Percentiles rank a stretch among this genome's conserved stretches.
These are phyloP conservation scores for Alternaria incomplexa DNA, from an alignment of 2,329 filamentous ascomycete species.

Conservation along the genomic window DNA sequence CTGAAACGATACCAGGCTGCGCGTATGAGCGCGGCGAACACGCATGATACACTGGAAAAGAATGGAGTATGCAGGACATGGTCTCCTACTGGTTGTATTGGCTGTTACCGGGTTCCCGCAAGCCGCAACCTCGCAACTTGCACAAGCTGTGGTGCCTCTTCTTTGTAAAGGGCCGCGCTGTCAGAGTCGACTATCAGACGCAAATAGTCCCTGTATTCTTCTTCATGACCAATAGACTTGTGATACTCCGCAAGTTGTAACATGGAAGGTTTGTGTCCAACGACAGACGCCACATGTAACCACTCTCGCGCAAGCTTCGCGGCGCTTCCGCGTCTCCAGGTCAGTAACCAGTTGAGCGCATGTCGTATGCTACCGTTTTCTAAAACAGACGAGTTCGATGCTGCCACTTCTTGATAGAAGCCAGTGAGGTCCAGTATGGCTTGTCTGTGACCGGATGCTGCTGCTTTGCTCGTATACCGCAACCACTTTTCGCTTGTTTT, in stretches of 20 bases:
- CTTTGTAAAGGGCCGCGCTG: slow-evolving; percentile 14
- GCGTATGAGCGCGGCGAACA: not conserved
- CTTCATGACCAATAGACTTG: slow-evolving; percentile 19
- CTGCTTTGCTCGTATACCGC: slow-evolving; percentile 54
- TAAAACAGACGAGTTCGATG: slow-evolving; percentile 11
- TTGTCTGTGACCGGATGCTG: slow-evolving; percentile 47
- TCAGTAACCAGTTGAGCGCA: slow-evolving; percentile 32
- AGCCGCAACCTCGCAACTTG: slow-evolving; percentile 30
- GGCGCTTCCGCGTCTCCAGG: slow-evolving; percentile 23
- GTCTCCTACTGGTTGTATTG: not conserved
- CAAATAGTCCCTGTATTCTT: slow-evolving; percentile 20
- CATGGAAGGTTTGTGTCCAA: slow-evolving; percentile 38
- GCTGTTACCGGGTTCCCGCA: slow-evolving; percentile 7
- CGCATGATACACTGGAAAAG: not conserved
- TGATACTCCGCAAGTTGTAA: slow-evolving; percentile 31
- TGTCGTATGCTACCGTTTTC: slow-evolving; percentile 15
- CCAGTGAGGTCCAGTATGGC: slow-evolving; percentile 48
- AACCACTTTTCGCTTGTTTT: slow-evolving; percentile 48
- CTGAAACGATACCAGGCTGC: not conserved
- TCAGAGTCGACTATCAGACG: slow-evolving; percentile 23
- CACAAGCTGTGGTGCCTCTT: slow-evolving; percentile 37
- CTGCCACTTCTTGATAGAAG: slow-evolving; percentile 50
- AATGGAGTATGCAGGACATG: not conserved
- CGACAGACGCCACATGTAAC: slow-evolving; percentile 33
- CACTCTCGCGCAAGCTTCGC: slow-evolving; percentile 37